Evolutionary conservation across 306 rosid genomes (phyloP), one percentile per base, ranked within the genome.

Genomic region (Mimosa bimucronata): DNA sequence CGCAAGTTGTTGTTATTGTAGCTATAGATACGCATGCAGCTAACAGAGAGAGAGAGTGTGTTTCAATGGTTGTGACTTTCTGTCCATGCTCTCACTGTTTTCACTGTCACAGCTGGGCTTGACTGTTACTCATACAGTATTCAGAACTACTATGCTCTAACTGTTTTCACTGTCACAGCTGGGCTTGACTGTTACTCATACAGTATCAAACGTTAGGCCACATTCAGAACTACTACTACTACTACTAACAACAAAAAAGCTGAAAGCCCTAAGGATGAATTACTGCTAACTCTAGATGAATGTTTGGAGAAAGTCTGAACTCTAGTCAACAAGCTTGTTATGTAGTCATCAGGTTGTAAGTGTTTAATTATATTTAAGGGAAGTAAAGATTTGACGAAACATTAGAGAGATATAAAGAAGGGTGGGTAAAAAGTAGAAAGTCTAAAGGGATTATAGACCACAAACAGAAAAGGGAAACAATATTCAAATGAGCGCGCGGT

Each of bases 171-270:
- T 14, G 55, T 42, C 13, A 42, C 28, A 44, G 29, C 31, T 41
- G 55, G 74, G 73, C 19, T n/a, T 37, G 34, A 25, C 26, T 77
- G 68, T 65, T 69, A 68, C 73, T 78, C 85, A 61, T 75, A 70
- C 83, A 66, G 87, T 80, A 75, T 52, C 57, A 41, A 48, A 48
- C 55, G 21, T 48, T 48, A 16, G 55, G 55, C 19, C 55, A 16
- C 55, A 14, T 15, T 5, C 18, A 16, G 7, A 16, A 48, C 5
- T 14, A 15, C 13, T 15, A 48, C 18, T 14, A 16, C 13, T 3
- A 16, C 3, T 3, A 16, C 12, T 48, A 48, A 14, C 19, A 46
- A 14, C 13, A 16, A 6, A 48, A 15, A 48, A 48, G 55, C 6
- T 16, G n/a, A 15, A 48, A 48, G 55, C 55, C 55, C 60, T 53